These are phyloP conservation scores for Helotiales sp. DNA, from an alignment of 2,329 filamentous ascomycete genomes.

Conservation along the genomic window DNA sequence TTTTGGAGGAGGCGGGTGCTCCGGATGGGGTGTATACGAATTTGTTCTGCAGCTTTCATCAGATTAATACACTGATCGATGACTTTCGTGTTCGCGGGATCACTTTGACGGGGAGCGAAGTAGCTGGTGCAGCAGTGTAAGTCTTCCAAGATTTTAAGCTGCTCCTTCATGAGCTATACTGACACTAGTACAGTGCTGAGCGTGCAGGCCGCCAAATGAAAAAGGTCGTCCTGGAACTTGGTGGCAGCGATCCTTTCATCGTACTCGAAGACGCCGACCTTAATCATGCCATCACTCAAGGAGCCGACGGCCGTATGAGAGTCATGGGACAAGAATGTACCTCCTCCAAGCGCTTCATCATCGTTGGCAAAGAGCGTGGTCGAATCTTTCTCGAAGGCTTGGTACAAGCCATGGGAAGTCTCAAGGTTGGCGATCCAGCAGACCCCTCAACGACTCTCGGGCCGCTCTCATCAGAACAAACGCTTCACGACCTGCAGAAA, in stretches of 20 bases:
- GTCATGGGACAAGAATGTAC: constrained; percentile 47
- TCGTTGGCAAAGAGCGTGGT: constrained; percentile 13
- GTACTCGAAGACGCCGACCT: constrained; percentile 61
- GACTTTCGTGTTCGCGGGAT: constrained; percentile 7
- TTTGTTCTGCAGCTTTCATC: constrained; percentile 37
- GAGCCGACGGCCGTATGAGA: constrained; percentile 51
- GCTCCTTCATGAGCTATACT: too few species aligned
- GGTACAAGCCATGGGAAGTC: not conserved
- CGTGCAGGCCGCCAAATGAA: constrained; percentile 67
- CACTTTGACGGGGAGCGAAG: constrained; percentile 5
- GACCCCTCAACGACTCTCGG: not conserved
- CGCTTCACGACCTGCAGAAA: not conserved
- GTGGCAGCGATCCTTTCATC: constrained; percentile 61
- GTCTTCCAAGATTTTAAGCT: not conserved
- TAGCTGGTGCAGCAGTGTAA: constrained; percentile 37
- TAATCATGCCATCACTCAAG: not conserved
- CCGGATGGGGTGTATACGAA: constrained; percentile 62
- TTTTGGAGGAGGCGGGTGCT: constrained; percentile 2
- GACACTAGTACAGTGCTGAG: constrained; percentile 41
- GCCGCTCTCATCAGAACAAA: not conserved
- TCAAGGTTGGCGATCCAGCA: not conserved
- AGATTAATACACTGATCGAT: not conserved
- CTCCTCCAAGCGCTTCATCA: constrained; percentile 47
- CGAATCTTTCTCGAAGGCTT: constrained; percentile 6
- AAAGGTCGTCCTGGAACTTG: constrained; percentile 62